phyloP scores from a whole-genome alignment of 1,284 basidiomycete genomes.

The Naganishia sp. region DNA sequence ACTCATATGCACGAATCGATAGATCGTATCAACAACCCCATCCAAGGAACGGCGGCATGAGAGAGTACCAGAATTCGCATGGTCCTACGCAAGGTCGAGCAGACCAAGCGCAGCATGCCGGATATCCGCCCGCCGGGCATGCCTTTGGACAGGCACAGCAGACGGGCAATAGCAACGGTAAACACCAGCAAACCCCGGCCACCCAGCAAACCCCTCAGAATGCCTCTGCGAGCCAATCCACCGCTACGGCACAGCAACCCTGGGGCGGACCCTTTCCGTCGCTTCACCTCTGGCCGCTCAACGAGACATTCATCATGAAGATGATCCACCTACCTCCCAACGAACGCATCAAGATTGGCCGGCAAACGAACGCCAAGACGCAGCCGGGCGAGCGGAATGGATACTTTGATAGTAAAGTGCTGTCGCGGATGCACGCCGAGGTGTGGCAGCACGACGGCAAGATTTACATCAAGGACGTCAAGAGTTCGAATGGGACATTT shows the following conservation, averaged over 20 bases:
- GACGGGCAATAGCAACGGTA: background rate
- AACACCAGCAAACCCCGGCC: too few species aligned
- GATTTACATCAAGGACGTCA: conserved; percentile 98
- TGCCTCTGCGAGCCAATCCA: too few species aligned
- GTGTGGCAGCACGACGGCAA: conserved; percentile 68
- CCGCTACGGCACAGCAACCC: conserved; percentile 20
- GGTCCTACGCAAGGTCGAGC: background rate
- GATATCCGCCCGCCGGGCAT: background rate
- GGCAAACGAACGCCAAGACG: conserved; percentile 96
- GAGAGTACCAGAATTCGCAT: too few species aligned
- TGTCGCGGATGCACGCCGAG: conserved; percentile 94
- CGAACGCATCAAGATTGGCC: conserved; percentile 77
- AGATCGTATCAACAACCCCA: too few species aligned
- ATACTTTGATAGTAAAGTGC: conserved; percentile 95
- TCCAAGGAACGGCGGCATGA: too few species aligned
- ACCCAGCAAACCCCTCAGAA: too few species aligned
- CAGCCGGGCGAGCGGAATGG: conserved; percentile 92
- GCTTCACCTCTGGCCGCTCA: conserved; percentile 90
- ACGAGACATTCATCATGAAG: conserved; percentile 94
- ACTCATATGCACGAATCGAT: too few species aligned
- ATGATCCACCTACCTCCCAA: conserved; percentile 78
- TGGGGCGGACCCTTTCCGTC: conserved; percentile 55
- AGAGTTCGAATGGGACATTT: conserved; percentile 97
- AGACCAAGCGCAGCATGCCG: conserved; percentile 4
- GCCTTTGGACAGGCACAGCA: background rate